These are phyloP conservation scores for Backusella circina DNA, from an alignment of 192 early-diverging fungal genomes.

Conservation along the genomic window DNA sequence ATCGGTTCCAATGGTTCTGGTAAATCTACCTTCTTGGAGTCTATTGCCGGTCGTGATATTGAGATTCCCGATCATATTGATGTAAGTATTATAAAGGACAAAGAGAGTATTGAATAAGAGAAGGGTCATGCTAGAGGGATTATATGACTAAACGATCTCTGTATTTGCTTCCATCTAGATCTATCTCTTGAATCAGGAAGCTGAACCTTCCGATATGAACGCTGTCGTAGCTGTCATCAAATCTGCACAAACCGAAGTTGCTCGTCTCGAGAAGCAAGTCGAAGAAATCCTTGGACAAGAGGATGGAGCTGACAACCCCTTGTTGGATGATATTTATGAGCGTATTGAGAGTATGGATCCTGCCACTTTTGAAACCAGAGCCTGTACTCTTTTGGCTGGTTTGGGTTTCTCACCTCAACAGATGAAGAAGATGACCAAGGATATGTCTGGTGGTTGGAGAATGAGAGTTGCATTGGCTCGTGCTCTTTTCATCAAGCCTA, in stretches of 20 bases:
- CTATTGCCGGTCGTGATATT: constrained; percentile 89
- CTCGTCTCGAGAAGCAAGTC: constrained; percentile 86
- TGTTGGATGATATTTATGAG: constrained; percentile 94
- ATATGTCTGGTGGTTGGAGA: constrained; percentile 99
- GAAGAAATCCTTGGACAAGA: constrained; percentile 85
- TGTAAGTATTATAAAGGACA: constrained; percentile 40
- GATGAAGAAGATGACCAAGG: constrained; percentile 92
- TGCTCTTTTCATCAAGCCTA: constrained; percentile 87
- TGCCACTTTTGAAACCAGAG: constrained; percentile 91
- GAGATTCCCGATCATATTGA: constrained; percentile 97
- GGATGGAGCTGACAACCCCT: constrained; percentile 77
- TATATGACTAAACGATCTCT: no score
- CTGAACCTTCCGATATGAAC: constrained; percentile 88
- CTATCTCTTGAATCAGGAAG: constrained; percentile 94
- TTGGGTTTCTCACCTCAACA: constrained; percentile 86
- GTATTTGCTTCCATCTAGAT: constrained; percentile 47
- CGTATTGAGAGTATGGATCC: constrained; percentile 93
- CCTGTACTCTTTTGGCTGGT: constrained; percentile 87
- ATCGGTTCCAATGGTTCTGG: constrained; percentile 95
- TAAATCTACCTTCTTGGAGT: constrained; percentile 87
- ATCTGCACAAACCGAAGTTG: constrained; percentile 85
- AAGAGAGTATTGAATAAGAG: neutral
- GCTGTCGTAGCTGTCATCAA: constrained; percentile 91
- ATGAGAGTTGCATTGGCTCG: constrained; percentile 97
- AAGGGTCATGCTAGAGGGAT: neutral